These are phyloP conservation scores for Penicillium frequentans DNA, from an alignment of 2,329 filamentous ascomycete genomes.

Conservation along the genomic window DNA sequence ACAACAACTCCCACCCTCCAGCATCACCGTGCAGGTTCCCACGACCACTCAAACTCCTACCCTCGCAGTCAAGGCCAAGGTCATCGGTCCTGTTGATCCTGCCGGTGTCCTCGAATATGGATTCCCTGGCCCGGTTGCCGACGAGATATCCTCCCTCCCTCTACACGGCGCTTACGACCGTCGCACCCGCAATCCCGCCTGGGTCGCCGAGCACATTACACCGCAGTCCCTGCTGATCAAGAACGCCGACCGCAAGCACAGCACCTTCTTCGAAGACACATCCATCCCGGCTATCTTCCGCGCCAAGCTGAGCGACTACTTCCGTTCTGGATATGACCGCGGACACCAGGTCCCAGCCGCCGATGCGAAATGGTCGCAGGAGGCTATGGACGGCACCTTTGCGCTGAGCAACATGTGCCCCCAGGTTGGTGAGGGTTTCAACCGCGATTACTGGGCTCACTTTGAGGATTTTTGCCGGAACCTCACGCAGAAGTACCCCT, in stretches of 20 bases:
- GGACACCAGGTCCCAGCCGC: slow-evolving; percentile 97
- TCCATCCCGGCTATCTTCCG: slow-evolving; percentile 82
- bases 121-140: slow-evolving; percentile 86
- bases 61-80: slow-evolving; percentile 18
- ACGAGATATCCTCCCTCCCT: slow-evolving; percentile 73
- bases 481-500: slow-evolving; percentile 77
- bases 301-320: slow-evolving; percentile 89
- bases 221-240: slow-evolving; percentile 73
- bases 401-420: slow-evolving; percentile 95
- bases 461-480: slow-evolving; percentile 95
- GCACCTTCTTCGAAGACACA: slow-evolving; percentile 77
- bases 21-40: slow-evolving; percentile 29
- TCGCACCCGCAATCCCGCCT: slow-evolving; percentile 84
- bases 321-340: slow-evolving; percentile 88
- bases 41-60: slow-evolving; percentile 26
- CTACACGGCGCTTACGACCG: slow-evolving; percentile 90
- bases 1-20: slow-evolving; percentile 31
- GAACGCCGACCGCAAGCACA: slow-evolving; percentile 81
- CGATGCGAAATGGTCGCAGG: slow-evolving; percentile 92
- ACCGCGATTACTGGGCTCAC: slow-evolving; percentile 98
- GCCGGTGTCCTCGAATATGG: slow-evolving; percentile 79
- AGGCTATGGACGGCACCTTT: slow-evolving; percentile 94
- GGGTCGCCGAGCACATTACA: slow-evolving; percentile 97
- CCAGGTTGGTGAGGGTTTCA: slow-evolving; percentile 97
- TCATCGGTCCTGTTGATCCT: slow-evolving; percentile 63